phyloP scores from a whole-genome alignment of 1,284 basidiomycete species.

The Rhizopogon parksii region DNA sequence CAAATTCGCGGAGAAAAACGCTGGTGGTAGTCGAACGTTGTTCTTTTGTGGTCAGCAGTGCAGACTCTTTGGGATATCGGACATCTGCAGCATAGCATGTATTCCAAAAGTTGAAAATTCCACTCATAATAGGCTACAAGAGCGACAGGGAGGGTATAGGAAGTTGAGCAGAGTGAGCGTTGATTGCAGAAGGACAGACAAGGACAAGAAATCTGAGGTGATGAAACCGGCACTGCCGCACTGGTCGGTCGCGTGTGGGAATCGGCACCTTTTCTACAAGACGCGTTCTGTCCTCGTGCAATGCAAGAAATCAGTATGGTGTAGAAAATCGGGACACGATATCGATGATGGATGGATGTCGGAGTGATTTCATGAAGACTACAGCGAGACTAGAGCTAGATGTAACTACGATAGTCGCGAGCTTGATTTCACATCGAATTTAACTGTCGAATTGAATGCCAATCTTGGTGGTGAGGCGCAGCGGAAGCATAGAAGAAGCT shows the following conservation, averaged over 20 bases:
- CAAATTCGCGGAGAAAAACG: conserved; percentile 43
- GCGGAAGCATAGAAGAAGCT: conserved; percentile 4
- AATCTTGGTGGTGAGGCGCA: neutral
- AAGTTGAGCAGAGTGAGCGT: neutral
- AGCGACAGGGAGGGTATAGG: neutral
- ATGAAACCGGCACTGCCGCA: too few species aligned
- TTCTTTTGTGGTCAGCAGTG: conserved; percentile 32
- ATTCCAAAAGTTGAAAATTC: conserved; percentile 19
- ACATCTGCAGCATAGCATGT: conserved; percentile 20
- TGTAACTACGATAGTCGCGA: too few species aligned
- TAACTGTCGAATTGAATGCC: neutral
- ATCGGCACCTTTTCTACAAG: neutral
- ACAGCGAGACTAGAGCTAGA: too few species aligned
- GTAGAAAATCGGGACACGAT: neutral
- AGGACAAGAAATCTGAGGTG: neutral
- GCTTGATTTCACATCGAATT: too few species aligned
- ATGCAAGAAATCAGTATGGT: neutral
- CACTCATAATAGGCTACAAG: conserved; percentile 21
- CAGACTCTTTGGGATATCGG: conserved; percentile 34
- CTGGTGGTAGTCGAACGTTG: conserved; percentile 10
- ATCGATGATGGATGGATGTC: neutral
- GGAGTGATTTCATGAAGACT: too few species aligned
- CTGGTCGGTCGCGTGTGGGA: neutral
- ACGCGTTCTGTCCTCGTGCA: neutral
- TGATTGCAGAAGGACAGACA: neutral